phyloP scores from a whole-genome alignment of 163 green algal genomes.

The Volvox carteri region DNA sequence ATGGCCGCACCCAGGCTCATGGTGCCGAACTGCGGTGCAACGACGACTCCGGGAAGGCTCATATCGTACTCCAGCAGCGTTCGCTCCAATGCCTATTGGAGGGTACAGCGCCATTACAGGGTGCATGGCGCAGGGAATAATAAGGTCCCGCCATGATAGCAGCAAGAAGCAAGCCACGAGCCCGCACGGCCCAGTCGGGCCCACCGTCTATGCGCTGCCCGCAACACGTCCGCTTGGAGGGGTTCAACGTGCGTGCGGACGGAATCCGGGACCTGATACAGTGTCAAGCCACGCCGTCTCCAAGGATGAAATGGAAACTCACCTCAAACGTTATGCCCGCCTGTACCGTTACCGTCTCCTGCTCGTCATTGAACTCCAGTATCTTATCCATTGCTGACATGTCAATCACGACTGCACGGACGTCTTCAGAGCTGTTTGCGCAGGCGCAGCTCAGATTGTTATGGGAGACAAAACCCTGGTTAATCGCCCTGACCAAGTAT shows the following conservation, averaged over 20 bases:
- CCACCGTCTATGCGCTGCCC: too few relatives aligned
- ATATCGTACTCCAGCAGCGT: constrained; percentile 53
- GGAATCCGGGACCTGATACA: too few relatives aligned
- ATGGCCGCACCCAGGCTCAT: constrained; percentile 57
- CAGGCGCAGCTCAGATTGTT: constrained; percentile 64
- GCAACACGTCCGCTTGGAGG: too few relatives aligned
- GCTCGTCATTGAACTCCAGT: constrained; percentile 33
- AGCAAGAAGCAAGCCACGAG: too few relatives aligned
- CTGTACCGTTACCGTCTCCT: constrained; percentile 57
- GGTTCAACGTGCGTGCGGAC: too few relatives aligned
- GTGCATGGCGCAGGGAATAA: too few relatives aligned
- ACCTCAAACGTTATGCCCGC: constrained; percentile 65
- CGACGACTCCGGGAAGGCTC: constrained; percentile 53
- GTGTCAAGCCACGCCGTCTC: too few relatives aligned
- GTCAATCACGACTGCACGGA: constrained; percentile 53
- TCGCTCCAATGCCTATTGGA: constrained; percentile 54
- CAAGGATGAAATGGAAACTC: too few relatives aligned
- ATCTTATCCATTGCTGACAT: constrained; percentile 58
- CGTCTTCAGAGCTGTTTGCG: background rate
- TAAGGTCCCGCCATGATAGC: too few relatives aligned
- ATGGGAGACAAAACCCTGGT: constrained; percentile 52
- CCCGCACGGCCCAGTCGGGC: too few relatives aligned
- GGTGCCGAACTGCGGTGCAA: constrained; percentile 19
- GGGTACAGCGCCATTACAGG: background rate
- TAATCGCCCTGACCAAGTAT: constrained; percentile 51